A percentile compares a stretch with the other conserved stretches of the same genome.
Evolutionary conservation across 345 rosid genomes (phyloP).

Genomic region (Linum tenue): DNA sequence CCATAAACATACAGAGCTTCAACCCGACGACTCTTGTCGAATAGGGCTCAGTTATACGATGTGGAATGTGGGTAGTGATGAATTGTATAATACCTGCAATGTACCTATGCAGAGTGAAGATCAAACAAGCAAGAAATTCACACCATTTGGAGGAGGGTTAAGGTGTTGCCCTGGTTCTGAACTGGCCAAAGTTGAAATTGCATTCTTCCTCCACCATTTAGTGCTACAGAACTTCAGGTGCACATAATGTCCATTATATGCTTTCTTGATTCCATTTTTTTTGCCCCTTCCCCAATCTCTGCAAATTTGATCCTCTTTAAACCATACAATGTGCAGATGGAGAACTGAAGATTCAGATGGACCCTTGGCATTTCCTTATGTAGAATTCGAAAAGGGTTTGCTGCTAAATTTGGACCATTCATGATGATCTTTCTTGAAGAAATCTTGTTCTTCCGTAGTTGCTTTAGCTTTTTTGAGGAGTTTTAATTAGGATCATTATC

Average conservation of each 20-base stretch:
- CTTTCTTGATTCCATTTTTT: too few species aligned
- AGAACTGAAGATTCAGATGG: constrained; percentile 27
- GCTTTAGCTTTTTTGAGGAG: too few species aligned
- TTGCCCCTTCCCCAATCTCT: too few species aligned
- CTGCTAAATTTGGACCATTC: constrained; percentile 24
- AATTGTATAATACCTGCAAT: too few species aligned
- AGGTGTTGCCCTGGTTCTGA: constrained; percentile 60
- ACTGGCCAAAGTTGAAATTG: constrained; percentile 51
- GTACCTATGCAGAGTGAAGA: constrained; percentile 24
- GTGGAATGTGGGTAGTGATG: not conserved
- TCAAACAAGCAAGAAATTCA: constrained; percentile 43
- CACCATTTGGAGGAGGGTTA: constrained; percentile 56
- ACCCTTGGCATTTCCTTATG: constrained; percentile 42
- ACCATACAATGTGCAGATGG: constrained; percentile 26
- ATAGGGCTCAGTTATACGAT: too few species aligned
- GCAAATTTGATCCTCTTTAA: too few species aligned
- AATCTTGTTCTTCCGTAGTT: too few species aligned
- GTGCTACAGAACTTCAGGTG: constrained; percentile 40
- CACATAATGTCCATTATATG: too few species aligned
- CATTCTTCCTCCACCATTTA: constrained; percentile 56
- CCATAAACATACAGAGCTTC: not conserved
- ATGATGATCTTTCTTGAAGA: too few species aligned
- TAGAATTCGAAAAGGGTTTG: constrained; percentile 37
- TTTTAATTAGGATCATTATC: too few species aligned
- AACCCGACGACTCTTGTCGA: too few species aligned